Base-by-base conservation (phyloP, 805 yeast genomes). In the Cyberlindnera meyerae region DNA sequence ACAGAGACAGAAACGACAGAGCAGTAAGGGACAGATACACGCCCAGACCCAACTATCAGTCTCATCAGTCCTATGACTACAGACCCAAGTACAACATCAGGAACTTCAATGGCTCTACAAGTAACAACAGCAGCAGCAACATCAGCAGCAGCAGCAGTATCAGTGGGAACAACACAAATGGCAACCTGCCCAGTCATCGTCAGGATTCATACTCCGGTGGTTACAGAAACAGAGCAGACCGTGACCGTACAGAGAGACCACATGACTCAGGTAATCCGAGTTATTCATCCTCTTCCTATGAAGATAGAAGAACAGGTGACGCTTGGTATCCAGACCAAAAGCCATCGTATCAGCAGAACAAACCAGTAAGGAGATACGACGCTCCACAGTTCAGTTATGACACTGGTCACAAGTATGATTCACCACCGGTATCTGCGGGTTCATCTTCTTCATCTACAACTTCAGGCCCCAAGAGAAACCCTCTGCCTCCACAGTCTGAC, bases 271-370 rank as follows among this genome's bases (percentile, higher is more conserved):
- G 31, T 4, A 24, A 8, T 9, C 29, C 31, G 14, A 26, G 30
- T 8, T 32, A 27, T n/a, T 15, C 37, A 6, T 36, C 43, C 17
- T 18, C 38, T n/a, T 33, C 38, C 16, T 33, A 40, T 31, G 31
- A 33, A 12, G 47, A 43, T 22, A 43, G 43, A 36, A 29, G 48
- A 17, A 24, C 44, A 44, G 8, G 25, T 18, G 17, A 14, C 24
- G 31, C 40, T n/a, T 30, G 40, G 32, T 36, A 36, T 18, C 31
- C 31, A 29, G 29, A 14, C 7, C 27, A 24, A 9, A 20, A 20
- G 9, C 22, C 22, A 20, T n/a, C n/a, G n/a, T 22, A 25, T 16
- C 24, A 18, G 18, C 17, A 14, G 9, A 20, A 20, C 9, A 20
- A 20, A 9, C 9, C 9, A 20, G 22, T 20, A 20, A 20, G 22